Evolutionary conservation across 345 rosid species (phyloP).

Genomic region (Dipteronia sinensis): DNA sequence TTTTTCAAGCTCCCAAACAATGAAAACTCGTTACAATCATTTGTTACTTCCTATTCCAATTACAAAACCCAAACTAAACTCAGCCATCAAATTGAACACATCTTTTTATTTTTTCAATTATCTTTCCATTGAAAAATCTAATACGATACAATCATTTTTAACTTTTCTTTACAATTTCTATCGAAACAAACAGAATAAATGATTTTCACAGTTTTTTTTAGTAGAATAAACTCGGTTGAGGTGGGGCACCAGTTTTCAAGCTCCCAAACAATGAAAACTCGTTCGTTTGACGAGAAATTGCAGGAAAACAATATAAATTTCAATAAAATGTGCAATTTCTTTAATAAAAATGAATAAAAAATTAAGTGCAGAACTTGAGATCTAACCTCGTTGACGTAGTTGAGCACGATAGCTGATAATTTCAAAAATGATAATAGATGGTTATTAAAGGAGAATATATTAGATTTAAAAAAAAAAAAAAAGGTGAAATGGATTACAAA

Average conservation of each 20-base stretch:
- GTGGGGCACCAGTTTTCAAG: too few relatives aligned
- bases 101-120: not conserved
- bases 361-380: not conserved
- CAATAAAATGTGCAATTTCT: not conserved
- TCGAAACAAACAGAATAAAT: too few relatives aligned
- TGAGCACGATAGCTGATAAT: constrained; percentile 84
- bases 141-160: too few relatives aligned
- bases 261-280: too few relatives aligned
- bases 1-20: too few relatives aligned
- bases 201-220: too few relatives aligned
- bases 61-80: not conserved
- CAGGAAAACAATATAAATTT: not conserved
- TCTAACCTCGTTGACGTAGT: constrained; percentile 82
- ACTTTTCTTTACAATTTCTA: too few relatives aligned
- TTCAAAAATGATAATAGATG: not conserved
- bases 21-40: too few relatives aligned
- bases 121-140: too few relatives aligned
- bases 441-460: not conserved
- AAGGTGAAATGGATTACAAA: constrained; percentile 9
- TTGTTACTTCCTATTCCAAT: not conserved
- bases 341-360: not conserved
- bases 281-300: too few relatives aligned
- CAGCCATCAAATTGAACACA: not conserved
- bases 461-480: not conserved
- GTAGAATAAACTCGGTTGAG: too few relatives aligned